A percentile compares a stretch with the other conserved stretches of the same genome.
phyloP scores from a whole-genome alignment of 345 rosid genomes.

The Corchorus olitorius region DNA sequence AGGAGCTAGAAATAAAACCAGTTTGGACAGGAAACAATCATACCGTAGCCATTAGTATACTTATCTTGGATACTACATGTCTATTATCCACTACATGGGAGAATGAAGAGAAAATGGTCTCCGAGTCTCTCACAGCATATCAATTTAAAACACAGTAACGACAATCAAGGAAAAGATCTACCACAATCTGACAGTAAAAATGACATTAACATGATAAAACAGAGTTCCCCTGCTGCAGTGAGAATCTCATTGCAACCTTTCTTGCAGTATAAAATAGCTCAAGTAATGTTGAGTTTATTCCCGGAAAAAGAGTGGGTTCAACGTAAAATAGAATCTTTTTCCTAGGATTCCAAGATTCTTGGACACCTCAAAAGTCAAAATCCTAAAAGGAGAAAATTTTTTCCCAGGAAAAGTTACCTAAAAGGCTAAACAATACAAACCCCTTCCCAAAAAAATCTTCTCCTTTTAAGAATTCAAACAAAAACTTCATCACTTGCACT shows the following conservation, averaged over 20 bases:
- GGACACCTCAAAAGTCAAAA: not conserved
- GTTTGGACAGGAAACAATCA: not conserved
- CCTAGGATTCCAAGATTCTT: not conserved
- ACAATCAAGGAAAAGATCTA: not conserved
- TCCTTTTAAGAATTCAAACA: not conserved
- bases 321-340: not conserved
- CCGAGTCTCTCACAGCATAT: not conserved
- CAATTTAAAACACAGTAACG: not conserved
- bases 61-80: not conserved
- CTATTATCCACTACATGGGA: not conserved
- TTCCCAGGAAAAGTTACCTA: not conserved
- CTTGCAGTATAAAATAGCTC: not conserved
- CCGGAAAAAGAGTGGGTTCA: constrained; percentile 5
- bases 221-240: not conserved
- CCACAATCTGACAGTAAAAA: not conserved
- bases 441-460: not conserved
- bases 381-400: not conserved
- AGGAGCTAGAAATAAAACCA: not conserved
- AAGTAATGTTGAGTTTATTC: not conserved
- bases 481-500: not conserved
- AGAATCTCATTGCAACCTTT: not conserved
- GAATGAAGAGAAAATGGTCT: not conserved
- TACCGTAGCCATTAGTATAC: not conserved
- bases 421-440: no score
- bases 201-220: not conserved